Evolutionary conservation across 2,329 filamentous ascomycete genomes (phyloP), one percentile per base, ranked within the genome.

Genomic region (Leptographium wingfieldii): DNA sequence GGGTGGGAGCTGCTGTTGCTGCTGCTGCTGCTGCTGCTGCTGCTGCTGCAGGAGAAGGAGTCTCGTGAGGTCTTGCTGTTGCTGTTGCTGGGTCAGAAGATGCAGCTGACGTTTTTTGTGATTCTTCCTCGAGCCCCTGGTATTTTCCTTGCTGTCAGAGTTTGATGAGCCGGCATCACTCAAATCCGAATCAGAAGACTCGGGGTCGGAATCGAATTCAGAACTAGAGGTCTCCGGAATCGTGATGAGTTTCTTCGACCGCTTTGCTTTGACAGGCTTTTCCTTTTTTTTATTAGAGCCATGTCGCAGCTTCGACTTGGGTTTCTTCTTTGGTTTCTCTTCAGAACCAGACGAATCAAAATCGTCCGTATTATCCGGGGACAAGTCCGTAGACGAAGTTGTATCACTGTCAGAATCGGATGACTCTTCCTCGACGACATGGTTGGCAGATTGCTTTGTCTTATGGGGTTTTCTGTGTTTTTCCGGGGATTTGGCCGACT

Each of bases 381-480:
- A 66, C 3, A 67, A 68, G n/a, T 69, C 67, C 6, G 64, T 67
- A 1, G 64, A 63, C 5, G 64, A 66, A 57, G 52, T 46, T n/a
- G 16, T 27, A 5, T 58, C 63, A 27, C 65, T 64, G 38, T 60
- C 62, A 16, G 63, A 62, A 16, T 61, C 63, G 11, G 62, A 55
- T 16, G 60, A 54, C 14, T 57, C 58, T 0, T 19, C 56, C 2
- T 61, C 63, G 7, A 61, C 64, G 5, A 62, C 61, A 2, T 64
- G 62, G 0, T 61, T 62, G 2, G 59, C 54, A n/a, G 25, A 52
- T 60, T 68, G 70, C 60, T 69, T 69, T 12, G 57, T 2, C 60
- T 69, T 70, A 59, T 69, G 69, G 12, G 58, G 3, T 59, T 68
- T 70, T 49, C 67, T 67, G 9, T 59, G 66, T 63, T 72, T 71